phyloP scores from a whole-genome alignment of 2,329 filamentous ascomycete species.

The Cladophialophora immunda region DNA sequence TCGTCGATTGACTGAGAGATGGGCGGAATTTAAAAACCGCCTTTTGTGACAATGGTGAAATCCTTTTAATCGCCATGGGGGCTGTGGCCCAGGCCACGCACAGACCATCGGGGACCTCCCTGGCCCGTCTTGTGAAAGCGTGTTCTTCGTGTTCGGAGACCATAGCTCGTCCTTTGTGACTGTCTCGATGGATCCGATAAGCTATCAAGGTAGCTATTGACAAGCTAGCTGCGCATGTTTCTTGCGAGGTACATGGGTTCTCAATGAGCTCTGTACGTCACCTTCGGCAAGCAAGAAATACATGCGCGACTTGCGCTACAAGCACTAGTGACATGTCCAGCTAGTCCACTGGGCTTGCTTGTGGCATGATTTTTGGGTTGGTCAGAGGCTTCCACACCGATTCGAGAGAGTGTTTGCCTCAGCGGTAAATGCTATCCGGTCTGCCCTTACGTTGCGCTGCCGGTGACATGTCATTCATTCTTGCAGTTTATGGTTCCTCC shows the following conservation, averaged over 20 bases:
- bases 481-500: neutral
- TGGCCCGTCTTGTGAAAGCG: neutral
- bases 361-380: neutral
- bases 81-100: constrained; percentile 9
- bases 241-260: neutral
- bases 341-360: constrained; percentile 5
- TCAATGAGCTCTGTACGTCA: constrained; percentile 19
- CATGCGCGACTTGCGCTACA: constrained; percentile 27
- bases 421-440: neutral
- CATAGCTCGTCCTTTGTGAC: constrained; percentile 17
- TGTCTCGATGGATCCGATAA: constrained; percentile 1
- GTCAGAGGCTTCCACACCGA: neutral
- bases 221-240: neutral
- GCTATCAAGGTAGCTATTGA: neutral
- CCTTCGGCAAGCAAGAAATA: constrained; percentile 23
- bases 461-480: neutral
- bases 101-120: constrained; percentile 8
- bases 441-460: neutral
- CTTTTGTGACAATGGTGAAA: constrained; percentile 3
- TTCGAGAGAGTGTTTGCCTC: neutral
- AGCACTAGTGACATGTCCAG: constrained; percentile 17
- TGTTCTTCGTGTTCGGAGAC: neutral
- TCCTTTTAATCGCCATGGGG: neutral
- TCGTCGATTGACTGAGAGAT: constrained; percentile 3
- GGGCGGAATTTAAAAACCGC: constrained; percentile 14